Conservation (phyloP, 2,329 filamentous ascomycete genomes). For the Xylariaceae sp. region DNA sequence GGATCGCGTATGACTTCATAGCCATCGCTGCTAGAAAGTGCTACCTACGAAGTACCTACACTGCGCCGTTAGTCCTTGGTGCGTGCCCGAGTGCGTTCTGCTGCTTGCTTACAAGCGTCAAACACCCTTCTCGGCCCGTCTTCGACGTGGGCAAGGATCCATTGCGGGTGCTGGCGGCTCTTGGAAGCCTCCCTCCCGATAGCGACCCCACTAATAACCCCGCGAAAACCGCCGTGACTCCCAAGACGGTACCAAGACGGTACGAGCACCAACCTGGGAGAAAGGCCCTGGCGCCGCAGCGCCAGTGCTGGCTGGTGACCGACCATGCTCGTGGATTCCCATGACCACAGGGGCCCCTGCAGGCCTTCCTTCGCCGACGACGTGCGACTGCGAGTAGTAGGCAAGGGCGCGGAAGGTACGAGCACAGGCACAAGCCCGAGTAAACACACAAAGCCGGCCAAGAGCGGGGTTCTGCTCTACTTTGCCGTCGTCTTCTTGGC, state of each 20-base stretch:
- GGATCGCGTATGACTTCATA: slow-evolving; percentile 27
- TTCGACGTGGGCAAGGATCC: slow-evolving; percentile 7
- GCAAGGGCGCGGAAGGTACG: too few species aligned
- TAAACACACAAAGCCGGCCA: slow-evolving; percentile 15
- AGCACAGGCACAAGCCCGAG: too few species aligned
- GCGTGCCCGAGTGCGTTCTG: neutral
- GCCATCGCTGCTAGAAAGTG: slow-evolving; percentile 6
- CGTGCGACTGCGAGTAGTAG: too few species aligned
- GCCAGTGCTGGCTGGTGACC: slow-evolving; percentile 27
- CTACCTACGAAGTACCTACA: too few species aligned
- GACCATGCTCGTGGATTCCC: neutral
- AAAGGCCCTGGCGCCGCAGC: slow-evolving; percentile 27
- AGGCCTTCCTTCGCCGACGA: slow-evolving; percentile 8
- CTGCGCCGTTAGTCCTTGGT: too few species aligned
- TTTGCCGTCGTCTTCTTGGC: slow-evolving; percentile 24
- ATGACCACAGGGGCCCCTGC: slow-evolving; percentile 13
- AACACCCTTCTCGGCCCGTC: slow-evolving; percentile 17
- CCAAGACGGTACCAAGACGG: slow-evolving; percentile 18
- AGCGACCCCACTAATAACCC: slow-evolving; percentile 31
- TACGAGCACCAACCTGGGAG: slow-evolving; percentile 13
- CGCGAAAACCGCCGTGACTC: slow-evolving; percentile 32
- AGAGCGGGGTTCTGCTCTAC: slow-evolving; percentile 15
- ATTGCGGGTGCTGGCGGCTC: slow-evolving; percentile 14
- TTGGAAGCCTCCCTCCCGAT: slow-evolving; percentile 9
- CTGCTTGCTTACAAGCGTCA: neutral